phyloP scores from a whole-genome alignment of 192 early-diverging fungal genomes.

The Piromyces finnis region DNA sequence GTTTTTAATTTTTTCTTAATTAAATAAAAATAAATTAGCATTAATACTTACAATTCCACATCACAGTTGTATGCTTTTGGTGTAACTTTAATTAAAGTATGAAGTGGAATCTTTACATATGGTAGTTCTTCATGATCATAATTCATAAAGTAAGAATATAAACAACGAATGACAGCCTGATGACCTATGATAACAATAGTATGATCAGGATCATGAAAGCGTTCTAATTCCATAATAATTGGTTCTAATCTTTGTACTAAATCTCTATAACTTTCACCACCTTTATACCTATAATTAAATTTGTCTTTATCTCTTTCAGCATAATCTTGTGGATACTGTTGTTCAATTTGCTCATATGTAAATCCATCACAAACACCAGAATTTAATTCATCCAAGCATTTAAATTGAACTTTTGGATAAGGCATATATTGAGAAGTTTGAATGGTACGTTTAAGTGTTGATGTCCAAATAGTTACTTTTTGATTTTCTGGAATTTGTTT shows the following conservation, averaged over 20 bases:
- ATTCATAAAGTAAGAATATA: constrained; percentile 96
- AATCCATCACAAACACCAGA: constrained; percentile 94
- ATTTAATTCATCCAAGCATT: constrained; percentile 93
- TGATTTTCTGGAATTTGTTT: constrained; percentile 17
- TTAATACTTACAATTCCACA: constrained; percentile 64
- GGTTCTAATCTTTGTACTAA: constrained; percentile 92
- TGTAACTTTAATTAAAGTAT: constrained; percentile 91
- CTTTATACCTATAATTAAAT: constrained; percentile 56
- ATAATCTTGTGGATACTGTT: constrained; percentile 83
- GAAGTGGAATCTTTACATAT: constrained; percentile 96
- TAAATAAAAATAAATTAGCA: too few relatives aligned
- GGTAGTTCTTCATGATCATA: constrained; percentile 86
- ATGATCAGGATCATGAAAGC: constrained; percentile 31
- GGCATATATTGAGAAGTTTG: constrained; percentile 63
- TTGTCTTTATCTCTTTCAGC: constrained; percentile 92
- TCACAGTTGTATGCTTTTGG: constrained; percentile 92
- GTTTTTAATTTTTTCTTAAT: too few relatives aligned
- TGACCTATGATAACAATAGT: constrained; percentile 93
- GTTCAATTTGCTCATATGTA: constrained; percentile 97
- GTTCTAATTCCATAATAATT: constrained; percentile 85
- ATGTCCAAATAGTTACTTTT: constrained; percentile 70
- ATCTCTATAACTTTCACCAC: constrained; percentile 76
- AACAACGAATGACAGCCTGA: constrained; percentile 90
- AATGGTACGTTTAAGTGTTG: constrained; percentile 81
- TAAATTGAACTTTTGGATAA: constrained; percentile 89